A percentile compares a stretch with the other conserved stretches of the same genome.
Evolutionary conservation across 805 yeast genomes (phyloP).

Genomic region (Vanderwaltozyma verrucispora): DNA sequence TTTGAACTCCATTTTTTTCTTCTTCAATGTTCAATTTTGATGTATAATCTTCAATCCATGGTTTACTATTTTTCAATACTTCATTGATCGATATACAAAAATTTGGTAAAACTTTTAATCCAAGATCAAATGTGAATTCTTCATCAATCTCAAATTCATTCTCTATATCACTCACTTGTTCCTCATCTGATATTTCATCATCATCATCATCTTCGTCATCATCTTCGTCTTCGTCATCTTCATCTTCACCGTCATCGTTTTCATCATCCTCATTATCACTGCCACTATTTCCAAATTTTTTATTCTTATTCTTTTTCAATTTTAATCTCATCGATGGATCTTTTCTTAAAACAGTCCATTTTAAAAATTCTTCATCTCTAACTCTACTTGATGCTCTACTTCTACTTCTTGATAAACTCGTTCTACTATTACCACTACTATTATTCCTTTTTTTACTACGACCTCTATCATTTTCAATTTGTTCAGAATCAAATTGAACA

Average conservation of each 20-base stretch:
- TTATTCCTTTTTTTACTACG: constrained; percentile 16
- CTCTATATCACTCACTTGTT: constrained; percentile 30
- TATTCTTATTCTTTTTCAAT: constrained; percentile 12
- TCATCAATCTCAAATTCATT: constrained; percentile 26
- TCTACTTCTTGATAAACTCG: constrained; percentile 19
- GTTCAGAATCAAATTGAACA: constrained; percentile 24
- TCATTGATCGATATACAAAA: constrained; percentile 20
- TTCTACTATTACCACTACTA: constrained; percentile 1
- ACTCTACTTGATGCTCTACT: constrained; percentile 22
- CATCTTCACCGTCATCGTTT: constrained; percentile 33
- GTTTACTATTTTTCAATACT: constrained; percentile 24
- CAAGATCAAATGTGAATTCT: constrained; percentile 25
- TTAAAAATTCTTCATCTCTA: constrained; percentile 33
- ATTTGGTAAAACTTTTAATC: constrained; percentile 27
- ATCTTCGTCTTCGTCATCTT: constrained; percentile 53
- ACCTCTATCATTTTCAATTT: constrained; percentile 21
- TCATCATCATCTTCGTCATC: constrained; percentile 34
- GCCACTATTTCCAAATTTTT: constrained; percentile 10
- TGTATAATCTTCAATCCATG: constrained; percentile 23
- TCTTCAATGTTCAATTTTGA: constrained; percentile 24
- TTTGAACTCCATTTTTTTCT: constrained; percentile 18
- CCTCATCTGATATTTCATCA: constrained; percentile 32
- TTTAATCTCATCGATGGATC: constrained; percentile 62
- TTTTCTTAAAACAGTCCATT: constrained; percentile 59
- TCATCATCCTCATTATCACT: constrained; percentile 13